Evolutionary conservation across 2,329 filamentous ascomycete genomes (phyloP).

Genomic region (Phoma sp.): DNA sequence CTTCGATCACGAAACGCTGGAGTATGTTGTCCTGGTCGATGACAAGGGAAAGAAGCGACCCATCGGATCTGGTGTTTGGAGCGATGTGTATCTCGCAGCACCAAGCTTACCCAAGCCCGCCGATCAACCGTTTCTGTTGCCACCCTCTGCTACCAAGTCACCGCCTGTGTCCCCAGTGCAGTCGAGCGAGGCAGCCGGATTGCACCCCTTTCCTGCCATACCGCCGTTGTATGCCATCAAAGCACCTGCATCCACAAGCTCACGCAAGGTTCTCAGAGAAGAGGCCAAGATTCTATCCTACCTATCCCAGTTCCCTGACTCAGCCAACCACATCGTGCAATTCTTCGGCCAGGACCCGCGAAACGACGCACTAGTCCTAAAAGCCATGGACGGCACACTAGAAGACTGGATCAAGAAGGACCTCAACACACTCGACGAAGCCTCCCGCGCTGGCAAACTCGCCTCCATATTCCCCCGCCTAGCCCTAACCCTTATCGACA

Average conservation of each 20-base stretch:
- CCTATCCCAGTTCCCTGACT: constrained; percentile 34
- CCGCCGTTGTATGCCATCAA: constrained; percentile 45
- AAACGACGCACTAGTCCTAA: constrained; percentile 39
- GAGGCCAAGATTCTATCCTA: constrained; percentile 45
- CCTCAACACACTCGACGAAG: constrained; percentile 37
- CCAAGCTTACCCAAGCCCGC: constrained; percentile 26
- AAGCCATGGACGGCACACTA: constrained; percentile 42
- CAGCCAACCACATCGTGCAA: constrained; percentile 36
- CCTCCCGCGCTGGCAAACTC: constrained; percentile 43
- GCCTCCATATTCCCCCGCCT: constrained; percentile 50
- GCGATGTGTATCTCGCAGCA: constrained; percentile 45
- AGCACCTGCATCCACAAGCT: constrained; percentile 36
- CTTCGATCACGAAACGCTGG: constrained; percentile 33
- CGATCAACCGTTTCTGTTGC: constrained; percentile 9
- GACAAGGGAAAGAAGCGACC: constrained; percentile 34
- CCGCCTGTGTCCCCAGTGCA: constrained; percentile 39
- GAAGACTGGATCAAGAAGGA: constrained; percentile 39
- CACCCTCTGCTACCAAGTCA: constrained; percentile 22
- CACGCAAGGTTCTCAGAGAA: constrained; percentile 38
- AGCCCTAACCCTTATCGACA: constrained; percentile 48
- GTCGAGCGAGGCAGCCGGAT: constrained; percentile 21
- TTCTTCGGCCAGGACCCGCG: constrained; percentile 44
- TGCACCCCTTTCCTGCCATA: constrained; percentile 13
- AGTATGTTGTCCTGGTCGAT: constrained; percentile 36
- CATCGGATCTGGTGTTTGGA: constrained; percentile 46